phyloP scores from a whole-genome alignment of 768 basidiomycete species.

The Boletus bicolor region DNA sequence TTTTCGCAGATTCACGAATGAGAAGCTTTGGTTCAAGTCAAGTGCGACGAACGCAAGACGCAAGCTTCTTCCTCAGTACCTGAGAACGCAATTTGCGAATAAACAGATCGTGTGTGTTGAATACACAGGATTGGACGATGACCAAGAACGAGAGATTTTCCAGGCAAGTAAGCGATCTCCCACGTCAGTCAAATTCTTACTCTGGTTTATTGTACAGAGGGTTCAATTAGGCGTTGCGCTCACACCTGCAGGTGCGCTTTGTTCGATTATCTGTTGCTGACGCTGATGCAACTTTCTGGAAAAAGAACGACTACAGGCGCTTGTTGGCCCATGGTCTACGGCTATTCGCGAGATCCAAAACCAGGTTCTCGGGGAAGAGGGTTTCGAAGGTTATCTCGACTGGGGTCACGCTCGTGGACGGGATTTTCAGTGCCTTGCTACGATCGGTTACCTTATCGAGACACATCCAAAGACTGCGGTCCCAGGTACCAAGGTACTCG shows the following conservation, averaged over 20 bases:
- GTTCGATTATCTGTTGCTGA: neutral
- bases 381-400: constrained; percentile 38
- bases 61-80: constrained; percentile 34
- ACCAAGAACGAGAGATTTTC: constrained; percentile 68
- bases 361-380: constrained; percentile 34
- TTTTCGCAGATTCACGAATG: constrained; percentile 27
- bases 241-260: constrained; percentile 42
- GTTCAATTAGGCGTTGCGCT: constrained; percentile 52
- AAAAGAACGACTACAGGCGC: constrained; percentile 49
- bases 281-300: neutral
- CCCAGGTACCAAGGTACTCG: constrained; percentile 29
- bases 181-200: neutral
- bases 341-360: constrained; percentile 41
- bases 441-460: constrained; percentile 33
- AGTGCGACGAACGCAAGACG: constrained; percentile 16
- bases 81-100: constrained; percentile 38
- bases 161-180: constrained; percentile 35
- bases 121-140: constrained; percentile 44
- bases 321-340: constrained; percentile 44
- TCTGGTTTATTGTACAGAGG: constrained; percentile 31
- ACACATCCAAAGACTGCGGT: constrained; percentile 27
- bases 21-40: constrained; percentile 39
- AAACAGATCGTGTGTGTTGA: constrained; percentile 53
- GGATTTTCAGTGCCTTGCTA: constrained; percentile 46
- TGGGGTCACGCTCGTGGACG: constrained; percentile 45